Evolutionary conservation across 805 yeast genomes (phyloP), one percentile per base, ranked within the genome.

Genomic region (Metschnikowia reukaufii): DNA sequence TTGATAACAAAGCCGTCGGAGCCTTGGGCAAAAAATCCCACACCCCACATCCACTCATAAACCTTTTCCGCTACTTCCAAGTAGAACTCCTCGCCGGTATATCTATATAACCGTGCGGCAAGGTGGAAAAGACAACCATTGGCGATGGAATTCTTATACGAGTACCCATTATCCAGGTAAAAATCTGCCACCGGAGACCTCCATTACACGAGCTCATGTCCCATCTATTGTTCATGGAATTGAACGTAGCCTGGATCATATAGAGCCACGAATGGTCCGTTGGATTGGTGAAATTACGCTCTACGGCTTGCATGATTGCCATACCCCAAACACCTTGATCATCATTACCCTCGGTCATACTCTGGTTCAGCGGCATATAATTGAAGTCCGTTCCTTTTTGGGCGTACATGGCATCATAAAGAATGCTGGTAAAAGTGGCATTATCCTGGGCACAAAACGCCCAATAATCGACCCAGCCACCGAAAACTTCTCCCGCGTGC

Each of bases 241-340:
- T 72, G 58, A 67, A 72, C 25, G 70, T 68, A 5, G 76, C 74
- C 55, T 72, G 76, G 25, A 70, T 59, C 51, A 72, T 62, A 15
- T 70, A 54, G 35, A 72, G 65, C 77, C 77, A 72, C 2, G 65
- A 53, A 25, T 62, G 60, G 47, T 70, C 70, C 2, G 47, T 49
- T 4, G 76, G 74, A 39, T 51, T 44, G 39, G 59, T 52, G 52
- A 56, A 72, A 55, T 72, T 72, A 42, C 74, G 60, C 54, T 74
- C 79, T 17, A 69, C 77, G 6, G 79, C 79, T 52, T 70, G 68
- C 68, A 74, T 67, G 38, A 70, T 62, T 6, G 77, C 68, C 65
- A 74, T 58, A 1, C 76, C 77, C 79, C 79, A 74, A n/a, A 74
- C 76, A 44, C 77, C 79, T 59, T 74, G 79, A 62, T 74, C 79